phyloP scores from a whole-genome alignment of 441 rosid genomes.

The Erysimum cheiri region DNA sequence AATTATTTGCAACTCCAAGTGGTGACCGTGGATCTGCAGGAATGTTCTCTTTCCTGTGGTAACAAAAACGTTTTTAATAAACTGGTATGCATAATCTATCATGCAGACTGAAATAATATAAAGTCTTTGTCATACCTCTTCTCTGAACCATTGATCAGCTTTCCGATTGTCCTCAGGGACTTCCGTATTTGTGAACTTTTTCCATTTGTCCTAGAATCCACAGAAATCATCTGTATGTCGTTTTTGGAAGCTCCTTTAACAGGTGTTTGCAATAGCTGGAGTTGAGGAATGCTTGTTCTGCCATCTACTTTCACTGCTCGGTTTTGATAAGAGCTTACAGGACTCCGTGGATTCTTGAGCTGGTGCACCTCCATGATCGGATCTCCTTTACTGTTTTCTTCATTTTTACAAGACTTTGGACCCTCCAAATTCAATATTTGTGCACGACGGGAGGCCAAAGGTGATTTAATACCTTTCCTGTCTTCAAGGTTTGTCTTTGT shows the following conservation, averaged over 20 bases:
- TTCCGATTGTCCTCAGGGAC: slow-evolving; percentile 85
- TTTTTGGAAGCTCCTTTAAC: slow-evolving; percentile 51
- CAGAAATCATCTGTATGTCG: slow-evolving; percentile 52
- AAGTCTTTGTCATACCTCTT: slow-evolving; percentile 60
- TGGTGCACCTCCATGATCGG: slow-evolving; percentile 43
- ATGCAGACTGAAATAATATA: not conserved
- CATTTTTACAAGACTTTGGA: slow-evolving; percentile 49
- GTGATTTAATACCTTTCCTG: slow-evolving; percentile 57
- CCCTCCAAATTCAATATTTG: slow-evolving; percentile 75
- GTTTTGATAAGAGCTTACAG: slow-evolving; percentile 56
- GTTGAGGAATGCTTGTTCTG: slow-evolving; percentile 55
- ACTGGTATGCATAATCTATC: not conserved
- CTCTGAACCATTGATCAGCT: slow-evolving; percentile 85
- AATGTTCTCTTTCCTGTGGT: slow-evolving; percentile 40
- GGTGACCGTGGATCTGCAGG: slow-evolving; percentile 60
- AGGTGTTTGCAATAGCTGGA: slow-evolving; percentile 64
- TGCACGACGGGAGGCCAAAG: slow-evolving; percentile 52
- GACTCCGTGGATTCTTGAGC: slow-evolving; percentile 60
- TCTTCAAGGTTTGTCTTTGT: slow-evolving; percentile 55
- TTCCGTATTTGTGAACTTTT: slow-evolving; percentile 81
- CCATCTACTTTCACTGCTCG: slow-evolving; percentile 49
- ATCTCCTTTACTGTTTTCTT: slow-evolving; percentile 46
- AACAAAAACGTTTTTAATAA: not conserved
- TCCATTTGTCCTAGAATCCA: slow-evolving; percentile 57
- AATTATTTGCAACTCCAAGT: slow-evolving; percentile 42